Evolutionary conservation across 176 grass and related monocot species (phyloP).

Genomic region (Eleusine indica): DNA sequence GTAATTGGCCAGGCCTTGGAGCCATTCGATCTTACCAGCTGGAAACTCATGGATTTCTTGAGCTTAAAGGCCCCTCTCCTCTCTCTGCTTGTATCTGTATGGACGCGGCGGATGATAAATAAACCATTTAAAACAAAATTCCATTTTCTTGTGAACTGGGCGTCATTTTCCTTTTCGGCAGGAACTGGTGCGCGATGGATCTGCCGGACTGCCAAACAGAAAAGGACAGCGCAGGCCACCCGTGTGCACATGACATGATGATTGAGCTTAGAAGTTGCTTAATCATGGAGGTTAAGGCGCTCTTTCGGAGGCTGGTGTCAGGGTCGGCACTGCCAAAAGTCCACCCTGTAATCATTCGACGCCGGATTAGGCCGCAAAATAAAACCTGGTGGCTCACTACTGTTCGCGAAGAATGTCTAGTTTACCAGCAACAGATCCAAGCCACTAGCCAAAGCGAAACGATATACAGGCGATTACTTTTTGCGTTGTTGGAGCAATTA

Average conservation of each 20-base stretch:
- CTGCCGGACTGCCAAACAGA: constrained; percentile 29
- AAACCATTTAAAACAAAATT: neutral
- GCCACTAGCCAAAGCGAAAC: constrained; percentile 39
- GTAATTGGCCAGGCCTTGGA: neutral
- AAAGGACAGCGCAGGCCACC: constrained; percentile 48
- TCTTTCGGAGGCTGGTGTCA: constrained; percentile 11
- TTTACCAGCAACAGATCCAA: constrained; percentile 23
- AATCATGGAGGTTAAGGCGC: constrained; percentile 32
- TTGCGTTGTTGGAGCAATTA: constrained; percentile 25
- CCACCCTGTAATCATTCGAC: constrained; percentile 48
- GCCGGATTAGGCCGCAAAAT: constrained; percentile 35
- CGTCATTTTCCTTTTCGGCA: neutral
- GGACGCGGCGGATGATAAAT: neutral
- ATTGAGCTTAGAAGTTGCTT: constrained; percentile 44
- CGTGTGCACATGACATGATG: constrained; percentile 64
- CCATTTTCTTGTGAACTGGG: neutral
- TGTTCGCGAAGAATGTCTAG: neutral
- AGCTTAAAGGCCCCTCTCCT: neutral
- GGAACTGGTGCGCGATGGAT: constrained; percentile 25
- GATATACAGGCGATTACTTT: constrained; percentile 7
- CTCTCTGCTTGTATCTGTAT: neutral
- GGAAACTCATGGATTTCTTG: neutral
- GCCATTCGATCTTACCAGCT: constrained; percentile 6
- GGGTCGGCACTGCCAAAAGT: constrained; percentile 42
- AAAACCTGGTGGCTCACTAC: constrained; percentile 11